Evolutionary conservation across 202 grass and related monocot species (phyloP).

Genomic region (Zizania palustris): DNA sequence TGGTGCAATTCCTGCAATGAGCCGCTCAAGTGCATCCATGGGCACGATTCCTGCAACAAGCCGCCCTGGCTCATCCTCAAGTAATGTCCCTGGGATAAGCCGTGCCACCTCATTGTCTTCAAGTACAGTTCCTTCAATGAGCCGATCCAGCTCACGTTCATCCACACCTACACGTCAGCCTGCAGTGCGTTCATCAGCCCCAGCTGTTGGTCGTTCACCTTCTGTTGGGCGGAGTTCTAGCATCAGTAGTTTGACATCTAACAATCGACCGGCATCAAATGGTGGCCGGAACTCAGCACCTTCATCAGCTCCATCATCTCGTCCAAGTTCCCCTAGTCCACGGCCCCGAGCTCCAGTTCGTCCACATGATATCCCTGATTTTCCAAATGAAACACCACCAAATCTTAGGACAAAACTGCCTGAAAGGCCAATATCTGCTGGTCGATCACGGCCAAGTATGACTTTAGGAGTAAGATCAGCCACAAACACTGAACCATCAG

Average conservation of each 20-base stretch:
- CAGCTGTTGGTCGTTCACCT: slow-evolving; percentile 57
- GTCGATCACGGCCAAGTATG: slow-evolving; percentile 81
- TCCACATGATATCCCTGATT: slow-evolving; percentile 92
- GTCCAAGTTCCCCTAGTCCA: slow-evolving; percentile 79
- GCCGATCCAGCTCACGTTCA: slow-evolving; percentile 68
- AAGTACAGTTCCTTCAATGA: slow-evolving; percentile 56
- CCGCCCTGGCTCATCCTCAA: slow-evolving; percentile 46
- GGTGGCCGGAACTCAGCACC: slow-evolving; percentile 66
- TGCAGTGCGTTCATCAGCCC: slow-evolving; percentile 46
- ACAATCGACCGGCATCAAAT: slow-evolving; percentile 45
- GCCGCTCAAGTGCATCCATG: slow-evolving; percentile 42
- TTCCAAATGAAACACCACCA: slow-evolving; percentile 80
- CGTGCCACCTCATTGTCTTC: slow-evolving; percentile 49
- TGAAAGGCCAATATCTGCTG: slow-evolving; percentile 84
- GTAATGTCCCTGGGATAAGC: slow-evolving; percentile 46
- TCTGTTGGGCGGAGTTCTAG: slow-evolving; percentile 65
- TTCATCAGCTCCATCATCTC: slow-evolving; percentile 74
- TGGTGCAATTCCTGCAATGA: slow-evolving; percentile 38
- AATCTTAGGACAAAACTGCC: slow-evolving; percentile 96
- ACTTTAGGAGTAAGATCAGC: slow-evolving; percentile 59
- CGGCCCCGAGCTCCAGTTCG: slow-evolving; percentile 70
- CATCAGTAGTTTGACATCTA: slow-evolving; percentile 47
- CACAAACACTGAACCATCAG: slow-evolving; percentile 55
- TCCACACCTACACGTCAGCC: slow-evolving; percentile 79
- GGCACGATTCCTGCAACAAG: slow-evolving; percentile 35